Evolutionary conservation across 2,329 filamentous ascomycete genomes (phyloP).

Genomic region (Zymoseptoria tritici): DNA sequence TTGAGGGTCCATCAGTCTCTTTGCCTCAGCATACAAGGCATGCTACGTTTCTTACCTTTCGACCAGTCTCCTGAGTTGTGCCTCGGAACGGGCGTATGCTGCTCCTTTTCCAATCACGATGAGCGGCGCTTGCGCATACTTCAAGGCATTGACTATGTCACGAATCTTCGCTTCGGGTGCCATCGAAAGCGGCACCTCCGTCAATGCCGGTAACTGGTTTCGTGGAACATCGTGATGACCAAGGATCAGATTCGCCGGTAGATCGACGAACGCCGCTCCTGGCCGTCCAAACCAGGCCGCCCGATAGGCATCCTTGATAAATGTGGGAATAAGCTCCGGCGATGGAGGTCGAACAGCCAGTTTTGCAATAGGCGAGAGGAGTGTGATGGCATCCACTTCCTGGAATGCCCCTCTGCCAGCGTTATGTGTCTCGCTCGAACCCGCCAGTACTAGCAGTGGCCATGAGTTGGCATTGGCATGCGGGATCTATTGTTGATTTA

Average conservation of each 20-base stretch:
- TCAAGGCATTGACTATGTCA: conserved; percentile 40
- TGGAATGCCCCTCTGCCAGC: conserved; percentile 50
- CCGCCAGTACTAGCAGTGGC: conserved; percentile 48
- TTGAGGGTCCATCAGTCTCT: conserved; percentile 4
- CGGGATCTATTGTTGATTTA: conserved; percentile 14
- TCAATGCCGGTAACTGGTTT: conserved; percentile 13
- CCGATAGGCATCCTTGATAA: conserved; percentile 46
- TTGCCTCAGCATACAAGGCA: background rate
- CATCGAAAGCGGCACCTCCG: conserved; percentile 35
- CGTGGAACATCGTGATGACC: conserved; percentile 22
- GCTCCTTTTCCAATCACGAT: conserved; percentile 51
- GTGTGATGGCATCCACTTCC: conserved; percentile 48
- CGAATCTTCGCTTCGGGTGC: conserved; percentile 39
- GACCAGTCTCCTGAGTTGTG: conserved; percentile 39
- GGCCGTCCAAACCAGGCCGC: conserved; percentile 48
- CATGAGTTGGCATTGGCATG: conserved; percentile 46
- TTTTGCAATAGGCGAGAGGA: conserved; percentile 49
- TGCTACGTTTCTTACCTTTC: conserved; percentile 22
- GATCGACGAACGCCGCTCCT: conserved; percentile 47
- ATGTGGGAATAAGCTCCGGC: conserved; percentile 40
- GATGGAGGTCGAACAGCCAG: conserved; percentile 41
- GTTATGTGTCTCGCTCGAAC: conserved; percentile 46
- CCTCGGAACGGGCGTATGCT: conserved; percentile 47
- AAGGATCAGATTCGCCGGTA: conserved; percentile 51
- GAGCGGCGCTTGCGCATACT: conserved; percentile 43